Conservation (phyloP, 768 basidiomycete genomes). For the Lentinula aciculospora region DNA sequence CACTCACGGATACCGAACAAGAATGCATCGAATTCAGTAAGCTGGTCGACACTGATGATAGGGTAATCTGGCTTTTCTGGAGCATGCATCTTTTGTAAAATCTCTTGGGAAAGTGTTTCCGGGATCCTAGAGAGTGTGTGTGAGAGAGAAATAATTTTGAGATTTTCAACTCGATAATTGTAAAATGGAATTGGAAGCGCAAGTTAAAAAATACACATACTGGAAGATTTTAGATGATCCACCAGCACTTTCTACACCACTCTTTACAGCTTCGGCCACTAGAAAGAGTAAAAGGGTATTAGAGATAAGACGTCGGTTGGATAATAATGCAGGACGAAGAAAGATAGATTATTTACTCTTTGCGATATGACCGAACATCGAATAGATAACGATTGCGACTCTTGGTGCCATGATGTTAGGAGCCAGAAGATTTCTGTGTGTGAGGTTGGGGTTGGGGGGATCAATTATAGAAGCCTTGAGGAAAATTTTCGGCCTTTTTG, state of each 20-base stretch:
- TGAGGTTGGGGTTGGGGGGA: slow-evolving; percentile 4
- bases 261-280: slow-evolving; percentile 59
- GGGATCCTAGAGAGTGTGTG: slow-evolving; percentile 42
- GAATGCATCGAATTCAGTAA: slow-evolving; percentile 64
- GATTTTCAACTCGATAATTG: too few species aligned
- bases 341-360: too few species aligned
- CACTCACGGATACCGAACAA: slow-evolving; percentile 55
- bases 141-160: too few species aligned
- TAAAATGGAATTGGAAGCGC: too few species aligned
- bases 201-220: slow-evolving; percentile 29
- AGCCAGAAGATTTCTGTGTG: background rate
- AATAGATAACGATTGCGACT: slow-evolving; percentile 69
- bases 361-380: slow-evolving; percentile 70
- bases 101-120: slow-evolving; percentile 71
- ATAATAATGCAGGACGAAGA: too few species aligned
- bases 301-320: too few species aligned
- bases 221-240: slow-evolving; percentile 50
- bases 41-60: slow-evolving; percentile 44
- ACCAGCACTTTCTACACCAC: slow-evolving; percentile 41
- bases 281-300: background rate
- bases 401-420: slow-evolving; percentile 31
- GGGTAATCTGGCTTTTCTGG: slow-evolving; percentile 71
- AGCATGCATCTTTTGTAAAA: slow-evolving; percentile 63
- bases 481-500: background rate
- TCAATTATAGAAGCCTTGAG: background rate